These are phyloP conservation scores for Penicillium verrucosum DNA, from an alignment of 2,329 filamentous ascomycete genomes.

Conservation along the genomic window DNA sequence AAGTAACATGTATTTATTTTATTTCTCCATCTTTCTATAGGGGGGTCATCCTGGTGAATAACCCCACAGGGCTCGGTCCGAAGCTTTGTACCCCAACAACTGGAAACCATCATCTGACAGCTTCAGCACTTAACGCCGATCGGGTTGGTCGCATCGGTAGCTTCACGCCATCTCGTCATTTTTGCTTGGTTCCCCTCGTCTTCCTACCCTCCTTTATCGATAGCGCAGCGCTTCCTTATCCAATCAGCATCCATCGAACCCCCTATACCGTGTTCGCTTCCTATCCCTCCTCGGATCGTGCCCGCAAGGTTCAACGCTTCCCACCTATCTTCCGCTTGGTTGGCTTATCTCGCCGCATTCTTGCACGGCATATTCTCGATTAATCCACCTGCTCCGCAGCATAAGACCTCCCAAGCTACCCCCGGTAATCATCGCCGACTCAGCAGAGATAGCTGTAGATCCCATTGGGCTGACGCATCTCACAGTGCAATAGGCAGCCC, in stretches of 20 bases:
- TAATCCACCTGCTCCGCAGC: conserved; percentile 14
- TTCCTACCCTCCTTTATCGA: conserved; percentile 11
- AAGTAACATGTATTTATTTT: neutral
- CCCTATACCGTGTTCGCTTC: conserved; percentile 8
- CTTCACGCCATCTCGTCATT: conserved; percentile 27
- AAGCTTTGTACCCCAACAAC: neutral
- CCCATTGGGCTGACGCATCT: conserved; percentile 4
- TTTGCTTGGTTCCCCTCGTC: conserved; percentile 7
- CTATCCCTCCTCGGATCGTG: conserved; percentile 12
- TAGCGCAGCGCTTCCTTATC: conserved; percentile 22
- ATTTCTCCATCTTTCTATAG: neutral
- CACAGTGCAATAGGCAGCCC: conserved; percentile 4
- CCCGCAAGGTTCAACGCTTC: conserved; percentile 18
- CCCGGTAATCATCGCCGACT: neutral
- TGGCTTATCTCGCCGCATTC: conserved; percentile 9
- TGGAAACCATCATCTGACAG: conserved; percentile 23
- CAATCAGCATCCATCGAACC: conserved; percentile 17
- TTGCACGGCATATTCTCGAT: conserved; percentile 11
- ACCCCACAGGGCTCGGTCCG: conserved; percentile 6
- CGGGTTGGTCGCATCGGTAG: conserved; percentile 25
- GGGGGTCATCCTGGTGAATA: neutral
- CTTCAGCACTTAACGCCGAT: conserved; percentile 18
- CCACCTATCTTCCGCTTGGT: conserved; percentile 12
- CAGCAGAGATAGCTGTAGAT: conserved; percentile 5
- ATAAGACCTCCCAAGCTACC: conserved; percentile 1